Base-by-base conservation (phyloP, 805 yeast genomes). In the Candida xiaguanensis region DNA sequence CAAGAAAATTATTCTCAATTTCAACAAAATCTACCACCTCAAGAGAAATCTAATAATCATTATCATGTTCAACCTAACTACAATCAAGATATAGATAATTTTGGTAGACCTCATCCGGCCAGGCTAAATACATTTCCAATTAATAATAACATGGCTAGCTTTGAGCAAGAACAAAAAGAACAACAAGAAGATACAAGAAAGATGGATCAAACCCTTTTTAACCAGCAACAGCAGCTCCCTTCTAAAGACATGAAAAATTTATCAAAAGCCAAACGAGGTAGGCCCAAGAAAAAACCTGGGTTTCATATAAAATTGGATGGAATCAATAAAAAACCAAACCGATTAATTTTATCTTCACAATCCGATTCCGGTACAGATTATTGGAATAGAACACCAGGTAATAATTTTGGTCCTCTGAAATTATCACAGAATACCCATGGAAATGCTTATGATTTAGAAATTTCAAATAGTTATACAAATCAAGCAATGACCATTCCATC, bases 281-380 rank as follows among this genome's bases (percentile, higher is more conserved):
- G 43, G 31, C 41, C 45, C 12, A 38, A 26, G 12, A 47, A 41
- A 32, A 59, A 54, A 8, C 66, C 65, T 3, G 56, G 51, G 13
- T 55, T 61, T 37, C 53, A 50, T 32, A 42, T 61, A 16, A 53
- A 58, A 15, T 45, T 61, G 26, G 64, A 57, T 37, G 45, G 50
- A 31, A 36, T 61, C 24, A 43, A 31, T 13, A 33, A 35, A 20
- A 34, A 29, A 17, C 30, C 43, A 18, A 18, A 23, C 16, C 32
- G 32, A 34, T 25, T 33, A 32, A 39, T 48, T 8, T 33, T 49
- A 11, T 52, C 56, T 19, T 50, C 52, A 24, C 49, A 36, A 34
- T 53, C 52, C 12, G 55, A 42, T 36, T 47, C 46, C 12, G 53
- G 47, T n/a, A 31, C 41, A 20, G 53, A 49, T 27, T 42, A 40